A percentile compares a stretch with the other conserved stretches of the same genome.
phyloP scores from a whole-genome alignment of 2,329 filamentous ascomycete species.

The Orbilia blumenaviensis region DNA sequence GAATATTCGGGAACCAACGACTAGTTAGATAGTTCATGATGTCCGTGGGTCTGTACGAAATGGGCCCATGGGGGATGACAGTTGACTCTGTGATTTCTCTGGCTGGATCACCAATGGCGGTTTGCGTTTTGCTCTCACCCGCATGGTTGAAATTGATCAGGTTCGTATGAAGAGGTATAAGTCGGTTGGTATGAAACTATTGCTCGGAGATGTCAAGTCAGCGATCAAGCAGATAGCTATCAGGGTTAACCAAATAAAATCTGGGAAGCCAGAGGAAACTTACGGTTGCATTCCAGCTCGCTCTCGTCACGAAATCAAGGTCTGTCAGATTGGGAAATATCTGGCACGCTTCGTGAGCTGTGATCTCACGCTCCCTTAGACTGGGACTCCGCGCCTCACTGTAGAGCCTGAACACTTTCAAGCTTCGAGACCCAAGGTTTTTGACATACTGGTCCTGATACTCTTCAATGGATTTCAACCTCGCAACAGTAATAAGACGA shows the following conservation, averaged over 20 bases:
- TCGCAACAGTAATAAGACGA: neutral
- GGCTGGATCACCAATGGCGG: neutral
- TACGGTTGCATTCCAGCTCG: constrained; percentile 11
- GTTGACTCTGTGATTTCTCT: neutral
- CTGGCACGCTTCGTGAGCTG: neutral
- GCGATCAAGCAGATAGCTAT: neutral
- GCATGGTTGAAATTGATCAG: neutral
- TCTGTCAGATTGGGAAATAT: constrained; percentile 17
- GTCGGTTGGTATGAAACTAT: neutral
- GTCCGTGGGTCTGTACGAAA: neutral
- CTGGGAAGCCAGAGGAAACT: neutral
- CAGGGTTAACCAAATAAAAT: neutral
- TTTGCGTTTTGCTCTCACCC: neutral
- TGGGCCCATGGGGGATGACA: neutral
- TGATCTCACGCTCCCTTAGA: constrained; percentile 14
- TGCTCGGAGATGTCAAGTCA: neutral
- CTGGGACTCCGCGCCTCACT: neutral
- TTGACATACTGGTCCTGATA: neutral
- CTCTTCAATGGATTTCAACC: neutral
- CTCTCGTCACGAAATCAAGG: constrained; percentile 22
- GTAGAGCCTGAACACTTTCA: constrained; percentile 28
- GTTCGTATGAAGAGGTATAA: neutral
- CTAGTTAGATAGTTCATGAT: neutral
- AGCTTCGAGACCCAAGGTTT: neutral
- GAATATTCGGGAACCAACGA: neutral